Base-by-base conservation (phyloP, 805 yeast species). In the Gaillardinia entomophila region DNA sequence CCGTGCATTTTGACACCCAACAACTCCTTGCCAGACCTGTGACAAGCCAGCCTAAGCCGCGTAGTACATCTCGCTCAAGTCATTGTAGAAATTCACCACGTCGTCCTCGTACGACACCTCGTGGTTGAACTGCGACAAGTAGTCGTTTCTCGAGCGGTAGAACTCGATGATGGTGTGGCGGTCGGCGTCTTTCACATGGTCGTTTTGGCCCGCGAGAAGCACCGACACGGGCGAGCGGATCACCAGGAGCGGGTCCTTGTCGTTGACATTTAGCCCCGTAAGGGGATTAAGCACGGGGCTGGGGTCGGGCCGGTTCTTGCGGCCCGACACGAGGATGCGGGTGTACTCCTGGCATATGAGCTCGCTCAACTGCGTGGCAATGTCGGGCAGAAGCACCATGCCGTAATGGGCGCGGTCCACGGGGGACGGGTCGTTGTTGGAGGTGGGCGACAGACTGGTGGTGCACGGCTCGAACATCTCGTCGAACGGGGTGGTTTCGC, bases 21-120 rank as follows among this genome's bases (percentile, higher is more conserved):
- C n/a, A n/a, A n/a, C n/a, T n/a, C n/a, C n/a, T n/a, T n/a, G n/a
- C n/a, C n/a, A n/a, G n/a, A n/a, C n/a, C n/a, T n/a, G n/a, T n/a
- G n/a, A n/a, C n/a, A n/a, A n/a, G n/a, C n/a, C n/a, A n/a, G n/a
- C n/a, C n/a, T n/a, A n/a, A n/a, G n/a, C n/a, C n/a, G n/a, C n/a
- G n/a, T 12, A 29, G 12, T 22, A 22, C 6, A 5, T 12, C 17
- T 24, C 32, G 16, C 31, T 27, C 19, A 33, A 28, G 24, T 33
- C 41, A 14, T 37, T 31, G 31, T 36, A 33, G 25, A 36, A 36
- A 13, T 36, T 16, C 4, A 18, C 18, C 19, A 14, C 15, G n/a
- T 27, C 16, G n/a, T 17, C 12, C 7, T 18, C 15, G 18, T 12
- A 11, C 13, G 13, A 17, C 4, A 10, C 12, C 6, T 13, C 18